Percentiles rank a stretch among this genome's conserved stretches.
These are phyloP conservation scores for Sambucus nigra DNA, from an alignment of 129 eudicot species.

Conservation along the genomic window DNA sequence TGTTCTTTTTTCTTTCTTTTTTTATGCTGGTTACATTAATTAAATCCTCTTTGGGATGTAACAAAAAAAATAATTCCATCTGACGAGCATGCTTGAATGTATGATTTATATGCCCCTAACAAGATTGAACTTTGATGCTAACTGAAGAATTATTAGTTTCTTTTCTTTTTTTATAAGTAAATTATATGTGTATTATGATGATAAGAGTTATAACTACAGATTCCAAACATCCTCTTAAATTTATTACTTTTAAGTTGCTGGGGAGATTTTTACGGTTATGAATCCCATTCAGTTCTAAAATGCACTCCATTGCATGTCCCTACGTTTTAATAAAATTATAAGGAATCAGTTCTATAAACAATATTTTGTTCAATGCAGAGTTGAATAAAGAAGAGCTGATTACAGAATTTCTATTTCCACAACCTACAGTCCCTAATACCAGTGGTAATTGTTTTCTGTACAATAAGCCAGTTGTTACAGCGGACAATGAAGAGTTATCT, in stretches of 20 bases:
- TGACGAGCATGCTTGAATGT: too few relatives aligned
- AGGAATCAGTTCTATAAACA: background rate
- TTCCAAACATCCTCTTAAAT: background rate
- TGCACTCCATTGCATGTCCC: background rate
- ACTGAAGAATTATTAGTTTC: too few relatives aligned
- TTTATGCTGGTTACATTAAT: too few relatives aligned
- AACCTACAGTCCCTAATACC: slow-evolving; percentile 27
- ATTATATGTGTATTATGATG: background rate
- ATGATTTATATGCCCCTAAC: too few relatives aligned
- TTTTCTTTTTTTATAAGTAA: too few relatives aligned
- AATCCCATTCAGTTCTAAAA: background rate
- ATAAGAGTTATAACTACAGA: background rate
- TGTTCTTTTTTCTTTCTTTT: too few relatives aligned
- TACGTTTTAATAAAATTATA: background rate
- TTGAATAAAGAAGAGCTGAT: slow-evolving; percentile 64
- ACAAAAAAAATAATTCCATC: too few relatives aligned
- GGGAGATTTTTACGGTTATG: background rate
- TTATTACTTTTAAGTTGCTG: background rate
- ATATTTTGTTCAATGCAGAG: slow-evolving; percentile 33
- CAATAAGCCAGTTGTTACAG: slow-evolving; percentile 24
- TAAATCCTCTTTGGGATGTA: too few relatives aligned
- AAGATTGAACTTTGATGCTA: too few relatives aligned
- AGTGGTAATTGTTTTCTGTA: slow-evolving; percentile 25
- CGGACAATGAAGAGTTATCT: slow-evolving; percentile 21
- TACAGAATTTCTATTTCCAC: slow-evolving; percentile 47